Evolutionary conservation across 371 early-diverging fungal species (phyloP).

Genomic region (Mortierella sp.): DNA sequence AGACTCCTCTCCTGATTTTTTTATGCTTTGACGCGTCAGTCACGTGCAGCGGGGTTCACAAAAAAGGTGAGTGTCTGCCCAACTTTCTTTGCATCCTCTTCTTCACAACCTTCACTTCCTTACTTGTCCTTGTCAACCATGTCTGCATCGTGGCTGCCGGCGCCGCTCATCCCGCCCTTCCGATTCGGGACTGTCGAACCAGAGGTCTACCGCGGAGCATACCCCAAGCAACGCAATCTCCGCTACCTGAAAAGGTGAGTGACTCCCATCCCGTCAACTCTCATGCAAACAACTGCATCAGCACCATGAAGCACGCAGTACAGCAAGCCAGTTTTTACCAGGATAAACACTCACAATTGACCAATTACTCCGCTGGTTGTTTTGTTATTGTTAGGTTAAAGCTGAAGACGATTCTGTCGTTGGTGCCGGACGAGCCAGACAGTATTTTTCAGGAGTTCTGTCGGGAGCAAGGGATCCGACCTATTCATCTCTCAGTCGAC

Average conservation of each 20-base stretch:
- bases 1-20: too few species aligned
- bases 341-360: neutral
- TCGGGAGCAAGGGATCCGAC: conserved; percentile 70
- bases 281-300: too few species aligned
- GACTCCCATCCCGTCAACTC: too few species aligned
- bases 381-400: conserved; percentile 65
- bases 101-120: too few species aligned
- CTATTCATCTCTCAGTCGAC: conserved; percentile 82
- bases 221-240: conserved; percentile 87
- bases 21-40: too few species aligned
- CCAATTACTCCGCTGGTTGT: neutral
- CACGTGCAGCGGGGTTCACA: too few species aligned
- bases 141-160: conserved; percentile 48
- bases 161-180: conserved; percentile 86
- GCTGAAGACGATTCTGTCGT: conserved; percentile 86
- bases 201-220: conserved; percentile 87
- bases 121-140: neutral
- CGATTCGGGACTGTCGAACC: conserved; percentile 88
- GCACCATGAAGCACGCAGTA: neutral
- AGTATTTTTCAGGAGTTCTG: conserved; percentile 77
- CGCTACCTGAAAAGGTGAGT: conserved; percentile 82
- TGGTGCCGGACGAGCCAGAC: conserved; percentile 84
- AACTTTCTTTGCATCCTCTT: too few species aligned
- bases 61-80: too few species aligned
- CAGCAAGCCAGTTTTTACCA: neutral